These are phyloP conservation scores for Paspalum vaginatum DNA, from an alignment of 176 grass and related monocot genomes.

Conservation along the genomic window DNA sequence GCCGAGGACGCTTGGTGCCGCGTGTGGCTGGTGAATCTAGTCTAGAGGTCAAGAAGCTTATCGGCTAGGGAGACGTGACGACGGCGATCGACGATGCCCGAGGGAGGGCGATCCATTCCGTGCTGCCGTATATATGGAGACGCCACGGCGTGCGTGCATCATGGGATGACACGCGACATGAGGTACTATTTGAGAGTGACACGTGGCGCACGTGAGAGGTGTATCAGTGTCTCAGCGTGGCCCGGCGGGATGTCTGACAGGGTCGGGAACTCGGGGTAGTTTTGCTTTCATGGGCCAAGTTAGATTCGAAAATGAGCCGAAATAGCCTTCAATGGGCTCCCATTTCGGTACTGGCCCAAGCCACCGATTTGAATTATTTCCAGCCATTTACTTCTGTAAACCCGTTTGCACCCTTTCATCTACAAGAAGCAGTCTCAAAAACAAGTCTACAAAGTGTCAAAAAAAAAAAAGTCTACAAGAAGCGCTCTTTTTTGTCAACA, in stretches of 20 bases:
- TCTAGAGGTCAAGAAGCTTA: neutral
- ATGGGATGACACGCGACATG: neutral
- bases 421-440: too few relatives aligned
- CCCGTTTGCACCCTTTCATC: neutral
- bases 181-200: neutral
- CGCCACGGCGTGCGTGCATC: neutral
- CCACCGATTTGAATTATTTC: too few relatives aligned
- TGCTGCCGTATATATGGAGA: neutral
- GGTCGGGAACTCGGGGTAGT: too few relatives aligned
- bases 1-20: neutral
- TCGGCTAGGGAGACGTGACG: neutral
- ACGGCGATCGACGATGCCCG: neutral
- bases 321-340: neutral
- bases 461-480: too few relatives aligned
- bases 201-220: neutral
- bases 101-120: neutral
- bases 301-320: neutral
- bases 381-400: too few relatives aligned
- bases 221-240: neutral
- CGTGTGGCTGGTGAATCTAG: constrained; percentile 6
- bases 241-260: too few relatives aligned
- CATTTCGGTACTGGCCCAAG: neutral
- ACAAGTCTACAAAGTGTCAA: too few relatives aligned
- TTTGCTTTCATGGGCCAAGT: neutral
- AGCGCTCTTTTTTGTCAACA: too few relatives aligned